phyloP scores from a whole-genome alignment of 192 early-diverging fungal genomes.

The Umbelopsis ramanniana region DNA sequence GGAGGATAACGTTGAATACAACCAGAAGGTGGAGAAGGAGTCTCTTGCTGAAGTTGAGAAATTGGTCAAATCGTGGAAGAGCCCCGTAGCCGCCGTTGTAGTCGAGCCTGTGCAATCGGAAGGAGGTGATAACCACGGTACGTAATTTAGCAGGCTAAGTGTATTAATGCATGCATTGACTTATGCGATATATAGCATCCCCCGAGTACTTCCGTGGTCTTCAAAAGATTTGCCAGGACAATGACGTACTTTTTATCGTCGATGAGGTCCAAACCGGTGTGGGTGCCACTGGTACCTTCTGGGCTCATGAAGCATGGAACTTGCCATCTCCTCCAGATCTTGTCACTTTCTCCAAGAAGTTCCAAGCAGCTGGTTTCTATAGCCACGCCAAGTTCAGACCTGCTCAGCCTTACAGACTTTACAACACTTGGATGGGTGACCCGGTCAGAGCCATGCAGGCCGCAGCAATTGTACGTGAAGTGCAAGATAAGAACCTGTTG shows the following conservation, averaged over 20 bases:
- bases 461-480: conserved; percentile 63
- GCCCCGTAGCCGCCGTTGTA: conserved; percentile 66
- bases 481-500: conserved; percentile 56
- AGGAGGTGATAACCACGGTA: conserved; percentile 69
- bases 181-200: conserved; percentile 50
- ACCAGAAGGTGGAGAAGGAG: conserved; percentile 59
- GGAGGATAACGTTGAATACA: conserved; percentile 59
- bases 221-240: conserved; percentile 56
- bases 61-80: conserved; percentile 48
- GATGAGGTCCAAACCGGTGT: conserved; percentile 83
- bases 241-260: conserved; percentile 72
- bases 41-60: conserved; percentile 57
- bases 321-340: conserved; percentile 70
- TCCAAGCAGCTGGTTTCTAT: conserved; percentile 78
- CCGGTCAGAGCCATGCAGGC: conserved; percentile 67
- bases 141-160: background rate
- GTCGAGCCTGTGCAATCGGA: conserved; percentile 78
- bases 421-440: conserved; percentile 83
- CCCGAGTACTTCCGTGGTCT: conserved; percentile 67
- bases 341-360: conserved; percentile 81
- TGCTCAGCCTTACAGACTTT: conserved; percentile 67
- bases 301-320: conserved; percentile 78
- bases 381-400: conserved; percentile 59
- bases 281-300: conserved; percentile 73
- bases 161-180: conserved; percentile 16